These are phyloP conservation scores for Arbutus unedo DNA, from an alignment of 148 eudicot genomes.

Conservation along the genomic window DNA sequence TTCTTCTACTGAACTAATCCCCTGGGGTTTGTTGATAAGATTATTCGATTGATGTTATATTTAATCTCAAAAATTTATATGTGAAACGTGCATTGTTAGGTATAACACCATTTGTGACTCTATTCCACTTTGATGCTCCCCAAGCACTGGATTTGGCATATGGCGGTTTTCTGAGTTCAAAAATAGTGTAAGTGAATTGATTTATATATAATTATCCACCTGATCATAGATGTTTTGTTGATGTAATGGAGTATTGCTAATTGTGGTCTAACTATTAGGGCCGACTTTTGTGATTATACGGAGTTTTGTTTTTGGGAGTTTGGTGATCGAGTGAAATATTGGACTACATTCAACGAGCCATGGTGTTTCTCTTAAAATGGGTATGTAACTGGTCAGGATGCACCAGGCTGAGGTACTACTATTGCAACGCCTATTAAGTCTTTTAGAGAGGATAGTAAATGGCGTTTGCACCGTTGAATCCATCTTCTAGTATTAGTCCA, in stretches of 20 bases:
- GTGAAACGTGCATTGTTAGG: too few relatives aligned
- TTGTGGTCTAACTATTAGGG: slow-evolving; percentile 21
- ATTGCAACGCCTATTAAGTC: background rate
- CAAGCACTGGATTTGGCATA: slow-evolving; percentile 40
- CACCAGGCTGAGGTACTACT: slow-evolving; percentile 38
- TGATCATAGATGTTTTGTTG: background rate
- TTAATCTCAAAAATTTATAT: too few relatives aligned
- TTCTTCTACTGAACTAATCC: too few relatives aligned
- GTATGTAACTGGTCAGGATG: slow-evolving; percentile 21
- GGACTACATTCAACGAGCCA: slow-evolving; percentile 63
- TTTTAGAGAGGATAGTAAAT: background rate
- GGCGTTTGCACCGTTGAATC: background rate
- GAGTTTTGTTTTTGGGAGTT: slow-evolving; percentile 45
- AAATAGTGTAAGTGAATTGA: slow-evolving; percentile 35
- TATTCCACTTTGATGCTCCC: slow-evolving; percentile 52
- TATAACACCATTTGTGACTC: slow-evolving; percentile 40
- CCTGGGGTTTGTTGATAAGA: too few relatives aligned
- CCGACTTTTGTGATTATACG: slow-evolving; percentile 41
- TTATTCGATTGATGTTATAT: too few relatives aligned
- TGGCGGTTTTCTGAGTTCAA: slow-evolving; percentile 38
- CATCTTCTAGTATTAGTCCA: background rate
- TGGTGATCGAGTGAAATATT: slow-evolving; percentile 50
- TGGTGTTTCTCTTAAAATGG: slow-evolving; percentile 14
- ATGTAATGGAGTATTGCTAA: background rate
- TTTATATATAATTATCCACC: background rate